These are phyloP conservation scores for Cunninghamia lanceolata DNA, from an alignment of 75 land plant species.

Conservation along the genomic window DNA sequence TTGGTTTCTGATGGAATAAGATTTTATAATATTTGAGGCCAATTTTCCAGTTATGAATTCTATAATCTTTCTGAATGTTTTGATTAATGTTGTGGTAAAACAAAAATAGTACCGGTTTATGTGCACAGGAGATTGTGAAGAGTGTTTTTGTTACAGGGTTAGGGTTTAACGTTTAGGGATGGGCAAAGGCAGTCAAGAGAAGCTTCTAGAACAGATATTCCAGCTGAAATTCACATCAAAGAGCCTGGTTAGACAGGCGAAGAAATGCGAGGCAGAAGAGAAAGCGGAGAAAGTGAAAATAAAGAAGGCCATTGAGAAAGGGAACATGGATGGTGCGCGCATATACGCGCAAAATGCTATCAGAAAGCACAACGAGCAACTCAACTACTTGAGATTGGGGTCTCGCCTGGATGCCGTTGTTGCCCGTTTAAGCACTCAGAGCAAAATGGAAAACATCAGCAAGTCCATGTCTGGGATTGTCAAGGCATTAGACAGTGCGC, in stretches of 20 bases:
- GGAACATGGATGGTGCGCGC: constrained; percentile 93
- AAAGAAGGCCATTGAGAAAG: constrained; percentile 95
- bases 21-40: no score
- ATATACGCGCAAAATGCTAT: constrained; percentile 93
- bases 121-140: no score
- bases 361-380: constrained; percentile 89
- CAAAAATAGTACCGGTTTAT: no score
- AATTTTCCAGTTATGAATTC: no score
- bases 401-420: constrained; percentile 94
- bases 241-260: constrained; percentile 71
- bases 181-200: constrained; percentile 63
- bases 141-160: neutral
- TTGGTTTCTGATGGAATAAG: no score
- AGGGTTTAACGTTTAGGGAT: constrained; percentile 28
- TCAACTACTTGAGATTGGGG: constrained; percentile 86
- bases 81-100: no score
- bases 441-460: constrained; percentile 61
- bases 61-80: no score
- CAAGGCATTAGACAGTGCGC: constrained; percentile 61
- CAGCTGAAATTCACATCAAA: constrained; percentile 90
- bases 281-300: constrained; percentile 84
- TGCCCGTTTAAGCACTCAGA: constrained; percentile 76
- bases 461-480: constrained; percentile 78
- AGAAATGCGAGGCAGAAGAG: constrained; percentile 93
- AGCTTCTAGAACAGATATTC: constrained; percentile 83